Base-by-base conservation (phyloP, 441 rosid species). In the Cnidoscolus chayamansa region DNA sequence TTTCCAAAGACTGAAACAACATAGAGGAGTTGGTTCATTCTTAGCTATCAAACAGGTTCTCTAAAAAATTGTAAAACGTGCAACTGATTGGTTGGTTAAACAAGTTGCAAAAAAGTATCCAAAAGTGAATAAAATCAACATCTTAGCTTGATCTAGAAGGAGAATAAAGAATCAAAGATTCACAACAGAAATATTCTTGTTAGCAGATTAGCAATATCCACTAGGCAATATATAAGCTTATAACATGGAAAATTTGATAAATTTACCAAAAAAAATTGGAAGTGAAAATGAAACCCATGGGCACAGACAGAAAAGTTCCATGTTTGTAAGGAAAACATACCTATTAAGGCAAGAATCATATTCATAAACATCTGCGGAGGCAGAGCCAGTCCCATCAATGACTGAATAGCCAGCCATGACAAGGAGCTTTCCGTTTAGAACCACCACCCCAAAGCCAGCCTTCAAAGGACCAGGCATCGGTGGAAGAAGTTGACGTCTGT, bases 331-430 rank as follows among this genome's bases (percentile, higher is more conserved):
- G 53, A 53, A 48, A 75, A 79, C 85, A n/a, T 79, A 96, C 99
- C 99, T 89, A 86, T 93, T 93, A 74, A 93, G 94, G 86, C 93
- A 90, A 76, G 91, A 85, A 80, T 96, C 97, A 71, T 85, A 93
- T 83, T 89, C 90, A 71, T 91, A 91, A 77, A 84, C 96, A 68
- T 91, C 96, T n/a, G 91, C 79, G 7, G 92, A 90, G 53, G 90
- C 90, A 74, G 82, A 83, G 65, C 76, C 82, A 71, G 89, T 77
- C 51, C 91, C 94, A 8, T 81, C 84, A 74, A 68, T 71, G 68
- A 76, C 77, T 4, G 90, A 78, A 76, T 81, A 88, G 74, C 99
- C 99, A 69, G 94, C 99, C 60, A 95, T 81, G 49, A 95, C 91
- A 79, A 93, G 89, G 31, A 93, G 88, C 80, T 93, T 95, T 75